Percentiles rank a stretch among this genome's conserved stretches.
Evolutionary conservation across 2,329 filamentous ascomycete genomes (phyloP).

Genomic region (Claviceps purpurea): DNA sequence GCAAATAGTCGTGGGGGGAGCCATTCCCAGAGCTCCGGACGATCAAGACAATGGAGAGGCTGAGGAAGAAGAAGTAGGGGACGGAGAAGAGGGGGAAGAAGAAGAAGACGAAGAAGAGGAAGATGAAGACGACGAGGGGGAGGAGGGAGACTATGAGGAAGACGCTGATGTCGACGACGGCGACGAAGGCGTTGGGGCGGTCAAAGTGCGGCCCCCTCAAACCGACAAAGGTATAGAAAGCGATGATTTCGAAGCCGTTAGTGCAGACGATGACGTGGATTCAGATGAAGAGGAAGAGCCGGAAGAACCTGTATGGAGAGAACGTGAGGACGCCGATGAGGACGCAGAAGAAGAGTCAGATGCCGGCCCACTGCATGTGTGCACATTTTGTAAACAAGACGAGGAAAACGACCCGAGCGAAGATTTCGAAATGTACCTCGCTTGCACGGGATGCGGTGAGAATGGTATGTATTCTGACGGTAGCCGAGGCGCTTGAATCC

Average conservation of each 20-base stretch:
- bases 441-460: slow-evolving; percentile 66
- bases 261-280: slow-evolving; percentile 40
- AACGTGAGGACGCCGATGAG: slow-evolving; percentile 5
- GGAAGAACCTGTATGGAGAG: slow-evolving; percentile 12
- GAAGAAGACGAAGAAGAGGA: slow-evolving; percentile 16
- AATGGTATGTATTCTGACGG: slow-evolving; percentile 52
- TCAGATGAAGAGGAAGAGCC: slow-evolving; percentile 35
- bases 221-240: slow-evolving; percentile 35
- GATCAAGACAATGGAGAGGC: slow-evolving; percentile 19
- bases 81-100: slow-evolving; percentile 16
- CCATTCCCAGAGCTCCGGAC: slow-evolving; percentile 16
- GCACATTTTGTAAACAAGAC: slow-evolving; percentile 68
- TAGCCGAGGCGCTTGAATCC: slow-evolving; percentile 8
- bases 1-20: slow-evolving; percentile 13
- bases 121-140: slow-evolving; percentile 16
- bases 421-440: slow-evolving; percentile 66
- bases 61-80: slow-evolving; percentile 10
- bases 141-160: slow-evolving; percentile 10
- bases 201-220: slow-evolving; percentile 41
- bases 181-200: slow-evolving; percentile 41
- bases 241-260: slow-evolving; percentile 32
- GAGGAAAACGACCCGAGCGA: slow-evolving; percentile 73
- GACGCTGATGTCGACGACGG: slow-evolving; percentile 18
- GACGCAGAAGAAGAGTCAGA: slow-evolving; percentile 9
- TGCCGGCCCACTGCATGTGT: slow-evolving; percentile 22